phyloP scores from a whole-genome alignment of 768 basidiomycete species.

The Amanita subjunquillea region DNA sequence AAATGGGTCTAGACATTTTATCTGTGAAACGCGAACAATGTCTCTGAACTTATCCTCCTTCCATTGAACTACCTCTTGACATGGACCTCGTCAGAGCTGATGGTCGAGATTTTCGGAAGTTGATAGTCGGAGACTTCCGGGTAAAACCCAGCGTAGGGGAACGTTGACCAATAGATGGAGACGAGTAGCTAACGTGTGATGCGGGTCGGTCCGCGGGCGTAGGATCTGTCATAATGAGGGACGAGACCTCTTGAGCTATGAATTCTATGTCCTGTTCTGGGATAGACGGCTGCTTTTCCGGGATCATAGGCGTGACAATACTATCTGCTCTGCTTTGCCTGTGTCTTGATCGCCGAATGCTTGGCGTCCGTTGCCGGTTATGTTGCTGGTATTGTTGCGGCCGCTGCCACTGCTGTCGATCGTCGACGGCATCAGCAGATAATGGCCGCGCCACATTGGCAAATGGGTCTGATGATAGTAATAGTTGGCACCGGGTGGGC shows the following conservation, averaged over 20 bases:
- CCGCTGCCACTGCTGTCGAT: background rate
- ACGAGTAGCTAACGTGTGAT: background rate
- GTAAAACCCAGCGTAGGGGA: background rate
- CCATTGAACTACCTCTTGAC: background rate
- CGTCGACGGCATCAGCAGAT: no score
- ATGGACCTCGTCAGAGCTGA: background rate
- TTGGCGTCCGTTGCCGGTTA: background rate
- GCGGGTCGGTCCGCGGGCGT: background rate
- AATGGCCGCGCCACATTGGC: background rate
- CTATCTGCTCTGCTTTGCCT: background rate
- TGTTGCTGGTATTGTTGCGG: no score
- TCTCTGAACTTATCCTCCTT: background rate
- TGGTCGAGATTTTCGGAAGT: background rate
- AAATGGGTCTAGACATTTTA: background rate
- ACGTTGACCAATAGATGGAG: background rate
- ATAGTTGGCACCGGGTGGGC: background rate
- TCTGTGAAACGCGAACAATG: background rate
- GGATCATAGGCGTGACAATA: background rate
- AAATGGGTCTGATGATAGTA: background rate
- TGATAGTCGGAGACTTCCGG: background rate
- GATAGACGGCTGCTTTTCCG: background rate
- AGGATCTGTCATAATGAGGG: background rate
- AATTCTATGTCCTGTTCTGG: conserved; percentile 1
- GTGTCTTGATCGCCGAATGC: background rate
- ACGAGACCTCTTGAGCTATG: background rate